Percentiles rank a stretch among this genome's conserved stretches.
These are phyloP conservation scores for Floccularia luteovirens DNA, from an alignment of 768 basidiomycete species.

Conservation along the genomic window DNA sequence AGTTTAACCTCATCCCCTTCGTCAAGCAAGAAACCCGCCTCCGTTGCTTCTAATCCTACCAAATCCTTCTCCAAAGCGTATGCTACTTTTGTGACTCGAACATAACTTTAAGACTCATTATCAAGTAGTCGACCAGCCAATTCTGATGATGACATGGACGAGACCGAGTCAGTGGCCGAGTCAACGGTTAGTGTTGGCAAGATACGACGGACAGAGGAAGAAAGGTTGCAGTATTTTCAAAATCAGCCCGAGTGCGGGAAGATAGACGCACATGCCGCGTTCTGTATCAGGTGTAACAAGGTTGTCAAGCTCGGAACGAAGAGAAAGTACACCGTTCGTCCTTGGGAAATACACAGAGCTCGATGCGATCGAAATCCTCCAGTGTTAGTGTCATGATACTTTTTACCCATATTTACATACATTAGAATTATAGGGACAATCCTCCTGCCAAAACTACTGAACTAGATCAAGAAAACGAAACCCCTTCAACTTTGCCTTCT, in stretches of 20 bases:
- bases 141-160: slow-evolving; percentile 36
- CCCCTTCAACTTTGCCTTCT: background rate
- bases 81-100: slow-evolving; percentile 3
- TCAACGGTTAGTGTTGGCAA: slow-evolving; percentile 32
- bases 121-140: slow-evolving; percentile 16
- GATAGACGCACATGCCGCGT: slow-evolving; percentile 49
- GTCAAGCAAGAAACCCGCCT: slow-evolving; percentile 12
- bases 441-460: too few relatives aligned
- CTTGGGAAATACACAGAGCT: slow-evolving; percentile 54
- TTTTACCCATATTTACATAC: background rate
- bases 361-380: slow-evolving; percentile 38
- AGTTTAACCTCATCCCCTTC: slow-evolving; percentile 10
- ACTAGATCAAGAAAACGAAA: too few relatives aligned
- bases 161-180: slow-evolving; percentile 46
- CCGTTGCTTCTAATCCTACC: slow-evolving; percentile 6
- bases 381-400: slow-evolving; percentile 2
- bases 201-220: slow-evolving; percentile 50
- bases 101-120: background rate
- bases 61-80: slow-evolving; percentile 20
- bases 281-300: slow-evolving; percentile 51
- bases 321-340: slow-evolving; percentile 47
- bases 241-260: slow-evolving; percentile 52
- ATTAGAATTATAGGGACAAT: background rate
- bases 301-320: slow-evolving; percentile 49
- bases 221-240: slow-evolving; percentile 57